Evolutionary conservation across 2,329 filamentous ascomycete genomes (phyloP).

Genomic region (Epichloe elymi): DNA sequence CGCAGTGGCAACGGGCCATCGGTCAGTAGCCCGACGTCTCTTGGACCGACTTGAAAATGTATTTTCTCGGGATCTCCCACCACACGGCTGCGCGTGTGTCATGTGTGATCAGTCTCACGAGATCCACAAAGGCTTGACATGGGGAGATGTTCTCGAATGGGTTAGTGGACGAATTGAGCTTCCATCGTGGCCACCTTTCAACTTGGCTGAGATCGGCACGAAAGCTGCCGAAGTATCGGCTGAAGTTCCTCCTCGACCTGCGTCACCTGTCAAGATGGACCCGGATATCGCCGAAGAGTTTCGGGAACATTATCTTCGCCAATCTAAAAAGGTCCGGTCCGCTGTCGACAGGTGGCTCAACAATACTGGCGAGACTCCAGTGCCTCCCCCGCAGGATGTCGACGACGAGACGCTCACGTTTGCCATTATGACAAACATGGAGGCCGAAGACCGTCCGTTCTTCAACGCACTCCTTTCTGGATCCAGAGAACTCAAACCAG

Average conservation of each 20-base stretch:
- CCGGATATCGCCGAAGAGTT: constrained; percentile 92
- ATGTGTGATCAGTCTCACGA: constrained; percentile 58
- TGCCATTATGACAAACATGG: constrained; percentile 80
- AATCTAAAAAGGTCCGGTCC: constrained; percentile 89
- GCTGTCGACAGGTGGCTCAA: constrained; percentile 84
- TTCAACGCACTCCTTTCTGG: constrained; percentile 70
- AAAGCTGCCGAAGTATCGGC: constrained; percentile 50
- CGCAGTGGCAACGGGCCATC: constrained; percentile 88
- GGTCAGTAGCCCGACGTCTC: constrained; percentile 80
- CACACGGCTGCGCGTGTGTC: constrained; percentile 71
- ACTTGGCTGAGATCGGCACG: constrained; percentile 48
- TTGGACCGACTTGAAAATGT: constrained; percentile 87
- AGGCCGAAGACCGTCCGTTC: constrained; percentile 58
- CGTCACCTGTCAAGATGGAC: constrained; percentile 62
- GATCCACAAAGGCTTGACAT: constrained; percentile 64
- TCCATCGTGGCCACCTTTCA: constrained; percentile 80
- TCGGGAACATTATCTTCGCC: constrained; percentile 78
- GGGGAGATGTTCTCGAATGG: constrained; percentile 90
- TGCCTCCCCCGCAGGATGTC: constrained; percentile 75
- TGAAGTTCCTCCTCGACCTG: constrained; percentile 42
- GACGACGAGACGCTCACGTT: constrained; percentile 91
- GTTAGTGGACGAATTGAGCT: constrained; percentile 81
- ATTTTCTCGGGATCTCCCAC: constrained; percentile 82
- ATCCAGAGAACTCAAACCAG: constrained; percentile 41
- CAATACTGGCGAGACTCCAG: constrained; percentile 60